Base-by-base conservation (phyloP, 1,139 yeast species). In the Pichia sp. region DNA sequence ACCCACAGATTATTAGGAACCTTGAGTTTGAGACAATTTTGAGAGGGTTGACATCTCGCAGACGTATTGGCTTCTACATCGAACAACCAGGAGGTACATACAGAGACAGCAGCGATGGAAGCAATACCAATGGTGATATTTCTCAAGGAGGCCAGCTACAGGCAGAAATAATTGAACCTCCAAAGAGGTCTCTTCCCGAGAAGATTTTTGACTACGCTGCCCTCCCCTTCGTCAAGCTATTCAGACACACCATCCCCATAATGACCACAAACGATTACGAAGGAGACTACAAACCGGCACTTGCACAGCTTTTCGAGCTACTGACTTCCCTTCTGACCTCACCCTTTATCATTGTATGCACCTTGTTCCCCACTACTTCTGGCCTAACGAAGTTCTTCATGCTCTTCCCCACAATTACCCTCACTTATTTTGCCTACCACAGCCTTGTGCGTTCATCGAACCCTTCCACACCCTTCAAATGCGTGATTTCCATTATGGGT, bases 401-500 rank as follows among this genome's bases (percentile, higher is more conserved):
- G 6, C 16, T 56, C 15, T 3, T 58, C 1, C 47, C 59, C 10
- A 34, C 62, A 3, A 5, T 47, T 2, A 23, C 49, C 1, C 16
- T 54, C 1, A 52, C 61, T 3, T 46, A 50, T 30, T 30, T 58
- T 13, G 45, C 61, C 7, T 66, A 65, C 38, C 50, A 59, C 15
- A 61, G 57, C 47, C 47, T 66, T 32, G 56, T 59, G 6, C 50
- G 55, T 23, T 56, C 63, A 1, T 36, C 53, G 8, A 46, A 50
- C 8, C 68, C 67, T 13, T 59, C 65, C 1, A 54, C 63, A 31
- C 49, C 64, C 11, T 43, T 75, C 48, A 75, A 76, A 57, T 64
- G 74, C 51, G 15, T 68, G 2, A 64, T 76, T 2, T 68, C 89
- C 0, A 57, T 76, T 1, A 43, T 78, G 2, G 97, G 97, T 0